Conservation (phyloP, 1,139 yeast genomes). For the Saccharomyces pastorianus region DNA sequence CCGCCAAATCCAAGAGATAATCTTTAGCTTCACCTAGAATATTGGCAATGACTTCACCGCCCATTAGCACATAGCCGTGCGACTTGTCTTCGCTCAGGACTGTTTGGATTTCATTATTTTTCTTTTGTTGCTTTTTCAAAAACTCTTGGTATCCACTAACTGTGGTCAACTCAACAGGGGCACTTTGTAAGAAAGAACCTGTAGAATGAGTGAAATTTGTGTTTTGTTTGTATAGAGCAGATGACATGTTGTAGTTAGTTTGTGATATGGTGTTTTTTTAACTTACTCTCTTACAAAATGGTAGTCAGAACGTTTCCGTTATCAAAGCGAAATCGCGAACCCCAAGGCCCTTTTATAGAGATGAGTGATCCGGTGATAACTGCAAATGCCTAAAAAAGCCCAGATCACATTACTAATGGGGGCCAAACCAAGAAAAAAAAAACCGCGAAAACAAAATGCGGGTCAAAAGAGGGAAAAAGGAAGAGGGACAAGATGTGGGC, state of each 20-base stretch:
- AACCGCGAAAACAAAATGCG: not conserved
- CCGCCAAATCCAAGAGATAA: slow-evolving; percentile 19
- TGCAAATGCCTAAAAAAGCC: not conserved
- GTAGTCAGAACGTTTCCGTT: not conserved
- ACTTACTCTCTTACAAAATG: no score
- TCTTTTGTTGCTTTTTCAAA: slow-evolving; percentile 20
- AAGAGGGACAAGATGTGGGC: not conserved
- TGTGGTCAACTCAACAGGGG: slow-evolving; percentile 35
- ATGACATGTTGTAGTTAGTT: not conserved
- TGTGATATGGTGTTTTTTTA: no score
- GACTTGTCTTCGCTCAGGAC: slow-evolving; percentile 27
- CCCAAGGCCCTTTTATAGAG: not conserved
- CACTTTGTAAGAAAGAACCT: slow-evolving; percentile 27
- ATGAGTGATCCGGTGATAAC: not conserved
- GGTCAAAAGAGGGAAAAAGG: not conserved
- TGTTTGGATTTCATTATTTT: slow-evolving; percentile 20
- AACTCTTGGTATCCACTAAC: slow-evolving; percentile 33
- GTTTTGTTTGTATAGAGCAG: slow-evolving; percentile 18
- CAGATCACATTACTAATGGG: slow-evolving; percentile 1
- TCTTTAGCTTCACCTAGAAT: slow-evolving; percentile 32
- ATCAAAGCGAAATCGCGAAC: not conserved
- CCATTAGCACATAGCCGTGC: slow-evolving; percentile 29
- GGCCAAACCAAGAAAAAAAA: not conserved
- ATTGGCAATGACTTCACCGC: slow-evolving; percentile 32
- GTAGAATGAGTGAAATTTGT: slow-evolving; percentile 26